Evolutionary conservation across 768 basidiomycete species (phyloP), one percentile per base, ranked within the genome.

Genomic region (Ramaria rubella): DNA sequence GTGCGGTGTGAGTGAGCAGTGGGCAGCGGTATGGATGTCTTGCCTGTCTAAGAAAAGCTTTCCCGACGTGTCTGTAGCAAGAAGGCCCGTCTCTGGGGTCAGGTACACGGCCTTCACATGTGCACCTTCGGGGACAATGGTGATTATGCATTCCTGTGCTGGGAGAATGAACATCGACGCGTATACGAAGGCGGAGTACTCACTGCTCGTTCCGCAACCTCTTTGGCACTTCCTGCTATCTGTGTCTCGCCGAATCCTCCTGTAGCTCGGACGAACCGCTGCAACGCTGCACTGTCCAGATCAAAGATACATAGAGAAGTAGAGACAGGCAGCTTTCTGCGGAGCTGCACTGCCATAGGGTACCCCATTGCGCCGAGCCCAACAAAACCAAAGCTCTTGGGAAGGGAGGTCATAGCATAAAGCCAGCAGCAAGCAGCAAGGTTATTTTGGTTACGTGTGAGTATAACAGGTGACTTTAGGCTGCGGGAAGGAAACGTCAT

Each of bases 91-190:
- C 14, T 44, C 58, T 6, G 58, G 50, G 14, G 50, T 46, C 42
- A 58, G 45, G 26, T 53, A 58, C 9, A 58, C 58, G 23, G 58
- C 58, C 26, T 74, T 33, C 69, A 77, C 59, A 66, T 83, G 15
- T 70, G 70, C 19, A 68, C 73, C 7, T 57, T 73, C 74, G 74
- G 59, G 59, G 67, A 61, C 26, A 72, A 78, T 61, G 67, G 72
- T 34, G 64, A 68, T 24, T 72, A 77, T 17, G 81, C 81, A 2
- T 75, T 78, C 59, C 52, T 58, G 14, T 19, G 23, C 7, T 26
- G 21, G 23, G 21, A 56, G 21, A 19, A 30, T 48, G 7, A 48
- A 45, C 31, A 31, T 17, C n/a, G n/a, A 49, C 30, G n/a, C 33
- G 26, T 29, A 34, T 5, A 19, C 45, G 23, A n/a, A 29, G 27